Percentiles rank a stretch among this genome's conserved stretches.
phyloP scores from a whole-genome alignment of 768 basidiomycete genomes.

The Crucibulum laeve region DNA sequence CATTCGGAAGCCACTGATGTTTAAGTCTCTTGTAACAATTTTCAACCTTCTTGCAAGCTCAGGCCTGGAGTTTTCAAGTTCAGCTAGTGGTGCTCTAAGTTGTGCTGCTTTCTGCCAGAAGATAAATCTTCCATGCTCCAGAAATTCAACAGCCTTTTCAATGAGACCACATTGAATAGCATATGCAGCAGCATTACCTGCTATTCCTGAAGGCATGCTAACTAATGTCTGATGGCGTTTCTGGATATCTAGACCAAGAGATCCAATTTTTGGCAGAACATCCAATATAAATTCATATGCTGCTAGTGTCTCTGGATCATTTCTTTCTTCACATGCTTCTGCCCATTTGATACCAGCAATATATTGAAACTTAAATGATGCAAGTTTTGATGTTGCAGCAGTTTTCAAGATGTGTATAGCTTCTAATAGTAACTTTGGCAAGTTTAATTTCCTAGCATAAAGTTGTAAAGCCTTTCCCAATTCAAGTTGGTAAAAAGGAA shows the following conservation, averaged over 20 bases:
- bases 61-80: not conserved
- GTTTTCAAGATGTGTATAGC: not conserved
- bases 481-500: not conserved
- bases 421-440: not conserved
- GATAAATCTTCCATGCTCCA: conserved; percentile 7
- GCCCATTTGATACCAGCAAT: not conserved
- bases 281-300: conserved; percentile 7
- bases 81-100: not conserved
- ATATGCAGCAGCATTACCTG: conserved; percentile 6
- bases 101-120: not conserved
- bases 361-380: not conserved
- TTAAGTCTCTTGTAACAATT: not conserved
- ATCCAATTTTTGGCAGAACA: conserved; percentile 4
- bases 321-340: not conserved
- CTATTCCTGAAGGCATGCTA: conserved; percentile 1
- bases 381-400: not conserved
- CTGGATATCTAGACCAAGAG: conserved; percentile 5
- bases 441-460: not conserved
- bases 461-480: not conserved
- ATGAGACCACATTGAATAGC: conserved; percentile 5
- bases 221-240: conserved; percentile 4
- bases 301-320: conserved; percentile 3
- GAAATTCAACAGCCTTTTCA: conserved; percentile 9
- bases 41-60: not conserved
- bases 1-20: not conserved